Percentiles rank a stretch among this genome's conserved stretches.
phyloP scores from a whole-genome alignment of 768 basidiomycete species.

The Suillus ampliporus region DNA sequence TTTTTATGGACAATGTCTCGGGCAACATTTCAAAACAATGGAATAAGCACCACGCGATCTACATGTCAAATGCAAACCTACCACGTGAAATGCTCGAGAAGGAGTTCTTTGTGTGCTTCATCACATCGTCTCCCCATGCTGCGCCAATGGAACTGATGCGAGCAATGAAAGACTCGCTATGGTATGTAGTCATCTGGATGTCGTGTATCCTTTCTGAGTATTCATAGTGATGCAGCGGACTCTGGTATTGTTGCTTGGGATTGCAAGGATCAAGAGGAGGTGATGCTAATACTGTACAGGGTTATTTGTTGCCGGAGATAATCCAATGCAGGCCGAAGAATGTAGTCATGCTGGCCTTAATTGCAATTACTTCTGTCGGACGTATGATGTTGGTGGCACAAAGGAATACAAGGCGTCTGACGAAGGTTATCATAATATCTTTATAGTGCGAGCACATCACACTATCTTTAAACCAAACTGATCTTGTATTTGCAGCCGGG shows the following conservation, averaged over 20 bases:
- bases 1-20: constrained; percentile 43
- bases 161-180: constrained; percentile 29
- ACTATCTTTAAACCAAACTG: background rate
- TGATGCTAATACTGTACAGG: constrained; percentile 25
- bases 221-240: constrained; percentile 3
- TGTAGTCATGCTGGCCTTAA: constrained; percentile 46
- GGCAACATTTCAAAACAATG: constrained; percentile 51
- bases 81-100: constrained; percentile 42
- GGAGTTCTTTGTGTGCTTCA: constrained; percentile 44
- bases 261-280: constrained; percentile 25
- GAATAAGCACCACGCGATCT: constrained; percentile 52
- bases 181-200: background rate
- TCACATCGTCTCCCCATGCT: constrained; percentile 48
- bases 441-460: constrained; percentile 23
- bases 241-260: constrained; percentile 35
- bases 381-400: constrained; percentile 45
- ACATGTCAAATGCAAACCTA: constrained; percentile 42
- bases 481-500: constrained; percentile 7
- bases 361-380: constrained; percentile 45
- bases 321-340: constrained; percentile 45
- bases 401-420: constrained; percentile 38
- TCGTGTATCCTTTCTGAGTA: background rate
- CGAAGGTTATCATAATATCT: constrained; percentile 42
- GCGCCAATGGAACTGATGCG: constrained; percentile 44
- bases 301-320: constrained; percentile 44